These are phyloP conservation scores for Fusarium tuaranense DNA, from an alignment of 2,329 filamentous ascomycete genomes.

Conservation along the genomic window DNA sequence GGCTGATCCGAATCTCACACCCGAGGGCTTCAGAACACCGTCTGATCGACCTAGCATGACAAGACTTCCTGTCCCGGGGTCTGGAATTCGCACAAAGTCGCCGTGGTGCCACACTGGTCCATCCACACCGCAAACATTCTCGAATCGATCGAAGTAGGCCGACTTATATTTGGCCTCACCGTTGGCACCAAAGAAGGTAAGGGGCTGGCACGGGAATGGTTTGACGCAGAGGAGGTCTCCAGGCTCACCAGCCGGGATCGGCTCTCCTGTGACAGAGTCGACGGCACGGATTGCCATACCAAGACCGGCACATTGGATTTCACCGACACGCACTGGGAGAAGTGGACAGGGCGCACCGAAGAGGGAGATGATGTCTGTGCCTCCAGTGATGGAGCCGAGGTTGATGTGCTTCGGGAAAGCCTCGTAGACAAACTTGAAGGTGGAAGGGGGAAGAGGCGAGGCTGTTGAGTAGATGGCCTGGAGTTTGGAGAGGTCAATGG, in stretches of 20 bases:
- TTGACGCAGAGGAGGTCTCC: conserved; percentile 89
- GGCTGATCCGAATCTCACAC: conserved; percentile 90
- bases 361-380: conserved; percentile 95
- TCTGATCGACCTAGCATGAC: conserved; percentile 94
- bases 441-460: conserved; percentile 90
- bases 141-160: conserved; percentile 90
- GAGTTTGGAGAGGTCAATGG: conserved; percentile 71
- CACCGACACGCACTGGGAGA: conserved; percentile 76
- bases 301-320: conserved; percentile 82
- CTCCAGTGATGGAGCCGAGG: conserved; percentile 92
- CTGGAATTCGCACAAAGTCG: conserved; percentile 81
- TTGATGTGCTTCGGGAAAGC: conserved; percentile 86
- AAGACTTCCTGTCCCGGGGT: conserved; percentile 79
- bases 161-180: conserved; percentile 79
- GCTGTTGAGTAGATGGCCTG: conserved; percentile 94
- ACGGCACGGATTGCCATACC: conserved; percentile 80
- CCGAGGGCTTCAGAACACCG: conserved; percentile 91
- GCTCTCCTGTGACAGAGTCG: conserved; percentile 67
- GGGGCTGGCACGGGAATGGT: conserved; percentile 91
- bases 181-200: conserved; percentile 82
- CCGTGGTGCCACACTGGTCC: conserved; percentile 88
- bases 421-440: conserved; percentile 89
- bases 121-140: conserved; percentile 52
- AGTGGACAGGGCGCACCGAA: conserved; percentile 88
- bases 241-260: conserved; percentile 71